Conservation (phyloP, 2,329 filamentous ascomycete genomes). For the Colletotrichum graminicola region DNA sequence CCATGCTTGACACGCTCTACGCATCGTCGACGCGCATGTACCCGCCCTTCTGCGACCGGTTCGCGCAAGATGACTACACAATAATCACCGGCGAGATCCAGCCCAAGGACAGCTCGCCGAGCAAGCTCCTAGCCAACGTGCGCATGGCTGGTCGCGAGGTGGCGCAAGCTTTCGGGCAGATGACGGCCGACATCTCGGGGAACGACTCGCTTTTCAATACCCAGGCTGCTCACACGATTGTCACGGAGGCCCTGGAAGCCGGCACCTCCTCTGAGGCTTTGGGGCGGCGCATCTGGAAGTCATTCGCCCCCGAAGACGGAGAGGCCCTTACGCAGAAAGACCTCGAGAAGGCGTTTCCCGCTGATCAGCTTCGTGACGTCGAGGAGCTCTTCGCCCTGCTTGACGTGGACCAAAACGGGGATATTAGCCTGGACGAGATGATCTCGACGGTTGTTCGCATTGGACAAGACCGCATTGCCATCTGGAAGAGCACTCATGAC, state of each 20-base stretch:
- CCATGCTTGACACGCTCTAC: constrained; percentile 22
- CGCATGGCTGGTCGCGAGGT: constrained; percentile 25
- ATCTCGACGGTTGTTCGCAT: constrained; percentile 8
- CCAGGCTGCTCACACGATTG: constrained; percentile 23
- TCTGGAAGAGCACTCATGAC: constrained; percentile 31
- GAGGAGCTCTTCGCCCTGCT: constrained; percentile 24
- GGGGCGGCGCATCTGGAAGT: constrained; percentile 25
- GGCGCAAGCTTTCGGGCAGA: constrained; percentile 26
- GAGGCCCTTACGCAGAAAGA: constrained; percentile 11
- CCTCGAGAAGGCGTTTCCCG: constrained; percentile 12
- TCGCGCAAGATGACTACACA: constrained; percentile 26
- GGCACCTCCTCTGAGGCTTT: constrained; percentile 7
- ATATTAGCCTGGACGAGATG: constrained; percentile 28
- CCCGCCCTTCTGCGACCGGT: constrained; percentile 23
- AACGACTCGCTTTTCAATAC: constrained; percentile 26
- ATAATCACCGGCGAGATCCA: constrained; percentile 27
- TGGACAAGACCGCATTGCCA: constrained; percentile 25
- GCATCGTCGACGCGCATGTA: constrained; percentile 16
- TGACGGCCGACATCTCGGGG: constrained; percentile 20
- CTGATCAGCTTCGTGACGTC: constrained; percentile 9
- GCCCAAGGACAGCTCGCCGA: constrained; percentile 18
- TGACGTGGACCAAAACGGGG: constrained; percentile 26
- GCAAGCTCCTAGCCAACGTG: constrained; percentile 29
- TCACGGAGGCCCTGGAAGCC: constrained; percentile 28
- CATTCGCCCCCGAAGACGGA: neutral